These are phyloP conservation scores for Fusarium citri DNA, from an alignment of 2,329 filamentous ascomycete genomes.

Conservation along the genomic window DNA sequence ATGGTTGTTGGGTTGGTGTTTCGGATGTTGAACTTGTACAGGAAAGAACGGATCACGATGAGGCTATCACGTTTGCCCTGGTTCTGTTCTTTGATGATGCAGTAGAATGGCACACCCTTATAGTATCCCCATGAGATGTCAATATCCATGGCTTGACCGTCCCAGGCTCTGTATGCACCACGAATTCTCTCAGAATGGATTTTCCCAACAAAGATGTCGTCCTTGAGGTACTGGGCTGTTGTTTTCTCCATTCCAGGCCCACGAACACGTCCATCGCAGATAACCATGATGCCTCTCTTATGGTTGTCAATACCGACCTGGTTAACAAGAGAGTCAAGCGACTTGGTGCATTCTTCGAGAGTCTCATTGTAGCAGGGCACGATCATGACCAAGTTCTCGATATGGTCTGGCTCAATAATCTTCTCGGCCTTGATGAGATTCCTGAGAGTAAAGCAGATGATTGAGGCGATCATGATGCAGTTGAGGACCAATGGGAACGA, in stretches of 20 bases:
- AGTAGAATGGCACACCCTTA: slow-evolving; percentile 55
- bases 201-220: slow-evolving; percentile 53
- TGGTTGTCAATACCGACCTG: slow-evolving; percentile 39
- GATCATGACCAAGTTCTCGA: slow-evolving; percentile 53
- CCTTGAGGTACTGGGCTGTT: slow-evolving; percentile 51
- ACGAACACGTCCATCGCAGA: slow-evolving; percentile 42
- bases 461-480: slow-evolving; percentile 43
- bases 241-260: slow-evolving; percentile 42
- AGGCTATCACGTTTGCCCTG: slow-evolving; percentile 58
- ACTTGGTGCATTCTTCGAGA: slow-evolving; percentile 50
- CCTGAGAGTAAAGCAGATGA: slow-evolving; percentile 31
- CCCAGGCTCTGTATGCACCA: slow-evolving; percentile 54
- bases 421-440: slow-evolving; percentile 30
- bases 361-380: slow-evolving; percentile 59
- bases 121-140: slow-evolving; percentile 53
- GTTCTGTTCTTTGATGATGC: slow-evolving; percentile 58
- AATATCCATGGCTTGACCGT: slow-evolving; percentile 53
- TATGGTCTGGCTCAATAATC: slow-evolving; percentile 34
- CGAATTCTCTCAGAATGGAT: slow-evolving; percentile 46
- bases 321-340: slow-evolving; percentile 48
- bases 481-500: slow-evolving; percentile 43
- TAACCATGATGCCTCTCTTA: slow-evolving; percentile 40
- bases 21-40: slow-evolving; percentile 57
- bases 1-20: slow-evolving; percentile 50
- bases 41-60: slow-evolving; percentile 55